A percentile compares a stretch with the other conserved stretches of the same genome.
Conservation (phyloP, 306 rosid species). For the Comarum palustre region DNA sequence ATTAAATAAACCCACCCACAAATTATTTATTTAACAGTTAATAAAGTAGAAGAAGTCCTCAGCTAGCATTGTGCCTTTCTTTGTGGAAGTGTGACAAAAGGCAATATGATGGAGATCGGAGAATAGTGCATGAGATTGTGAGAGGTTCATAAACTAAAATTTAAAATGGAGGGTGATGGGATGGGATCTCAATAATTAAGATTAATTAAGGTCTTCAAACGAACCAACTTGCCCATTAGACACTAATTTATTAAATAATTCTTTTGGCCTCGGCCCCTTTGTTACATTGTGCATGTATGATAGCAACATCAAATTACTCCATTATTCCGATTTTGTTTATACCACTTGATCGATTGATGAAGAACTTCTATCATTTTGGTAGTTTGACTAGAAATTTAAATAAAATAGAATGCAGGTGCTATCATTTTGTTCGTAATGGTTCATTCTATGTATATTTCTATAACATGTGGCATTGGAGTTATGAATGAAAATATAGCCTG, state of each 20-base stretch:
- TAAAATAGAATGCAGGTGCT: not conserved
- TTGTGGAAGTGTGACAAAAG: not conserved
- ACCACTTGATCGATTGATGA: not conserved
- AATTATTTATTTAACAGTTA: not conserved
- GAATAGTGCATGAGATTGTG: conserved; percentile 24
- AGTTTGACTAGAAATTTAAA: not conserved
- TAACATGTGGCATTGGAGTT: too few species aligned
- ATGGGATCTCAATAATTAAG: conserved; percentile 31
- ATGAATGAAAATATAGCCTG: too few species aligned
- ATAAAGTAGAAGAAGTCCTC: not conserved
- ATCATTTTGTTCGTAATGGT: too few species aligned
- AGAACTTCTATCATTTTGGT: not conserved
- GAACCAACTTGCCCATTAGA: conserved; percentile 23
- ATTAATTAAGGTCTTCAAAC: conserved; percentile 8
- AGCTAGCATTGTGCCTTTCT: not conserved
- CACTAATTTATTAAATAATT: conserved; percentile 1
- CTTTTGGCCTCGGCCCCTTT: not conserved
- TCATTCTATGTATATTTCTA: too few species aligned
- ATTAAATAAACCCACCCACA: not conserved
- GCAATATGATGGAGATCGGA: not conserved
- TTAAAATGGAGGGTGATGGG: conserved; percentile 22
- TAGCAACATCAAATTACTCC: not conserved
- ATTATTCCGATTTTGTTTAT: not conserved
- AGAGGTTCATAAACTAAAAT: conserved; percentile 17
- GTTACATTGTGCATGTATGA: not conserved